Base-by-base conservation (phyloP, 1,139 yeast species). In the Diutina scorzettiae region DNA sequence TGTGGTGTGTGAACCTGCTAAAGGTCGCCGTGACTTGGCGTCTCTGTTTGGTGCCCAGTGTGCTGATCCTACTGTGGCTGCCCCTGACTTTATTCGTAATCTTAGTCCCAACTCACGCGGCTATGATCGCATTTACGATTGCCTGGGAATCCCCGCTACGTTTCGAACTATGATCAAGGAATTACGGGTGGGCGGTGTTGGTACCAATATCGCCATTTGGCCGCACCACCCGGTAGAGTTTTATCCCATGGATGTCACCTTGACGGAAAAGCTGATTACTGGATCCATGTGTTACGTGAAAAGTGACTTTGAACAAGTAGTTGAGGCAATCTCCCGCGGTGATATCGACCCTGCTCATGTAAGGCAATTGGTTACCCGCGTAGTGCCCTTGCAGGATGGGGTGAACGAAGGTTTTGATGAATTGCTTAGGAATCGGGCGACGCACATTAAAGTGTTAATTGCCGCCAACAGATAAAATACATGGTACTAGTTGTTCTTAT, bases 141-240 rank as follows among this genome's bases (percentile, higher is more conserved):
- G 39, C 16, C 39, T 34, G 39, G 39, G 39, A n/a, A 23, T 23
- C 28, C 39, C 39, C 19, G 27, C 16, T 16, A 34, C 39, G 14
- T 34, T 34, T 23, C 8, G n/a, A n/a, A n/a, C 20, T 14, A 34
- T 34, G 39, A 16, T 14, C 19, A 18, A 34, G 6, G 6, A 19
- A 4, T 23, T 34, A 9, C 24, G 17, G 3, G 27, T 34, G 39
- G 28, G 39, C 19, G 39, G 39, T 11, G 39, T 34, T 2, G 39
- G 28, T 14, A 34, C 39, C 14, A 34, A 34, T 9, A 18, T 34
- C 17, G 39, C 39, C 19, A 34, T 34, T 14, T 34, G 39, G 39
- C 19, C 27, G 20, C n/a, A 21, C 18, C 39, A 23, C n/a, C 39
- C 28, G 6, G 39, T 21, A 3, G n/a, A 6, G 25, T 21, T 34